A percentile compares a stretch with the other conserved stretches of the same genome.
These are phyloP conservation scores for Ceratobasidium papillatum DNA, from an alignment of 1,284 basidiomycete genomes.

Conservation along the genomic window DNA sequence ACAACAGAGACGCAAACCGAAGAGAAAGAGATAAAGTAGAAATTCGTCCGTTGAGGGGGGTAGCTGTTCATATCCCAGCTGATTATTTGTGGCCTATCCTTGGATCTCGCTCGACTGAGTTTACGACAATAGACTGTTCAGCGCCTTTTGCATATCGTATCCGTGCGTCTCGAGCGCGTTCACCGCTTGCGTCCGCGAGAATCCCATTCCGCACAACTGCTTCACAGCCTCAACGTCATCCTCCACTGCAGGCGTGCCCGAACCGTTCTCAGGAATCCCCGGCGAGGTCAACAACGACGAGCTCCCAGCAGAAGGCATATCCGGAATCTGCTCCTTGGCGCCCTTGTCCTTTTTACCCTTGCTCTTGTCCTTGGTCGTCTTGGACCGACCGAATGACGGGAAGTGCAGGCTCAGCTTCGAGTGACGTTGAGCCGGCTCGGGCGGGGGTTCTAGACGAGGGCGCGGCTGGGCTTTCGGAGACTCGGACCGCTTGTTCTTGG, in stretches of 20 bases:
- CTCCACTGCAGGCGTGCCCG: slow-evolving; percentile 64
- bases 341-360: slow-evolving; percentile 55
- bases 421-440: slow-evolving; percentile 64
- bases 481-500: slow-evolving; percentile 57
- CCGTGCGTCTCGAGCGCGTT: slow-evolving; percentile 74
- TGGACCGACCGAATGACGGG: slow-evolving; percentile 66
- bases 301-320: slow-evolving; percentile 55
- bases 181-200: slow-evolving; percentile 79
- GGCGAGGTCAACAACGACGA: slow-evolving; percentile 54
- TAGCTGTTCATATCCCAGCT: not conserved
- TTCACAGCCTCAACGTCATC: slow-evolving; percentile 82
- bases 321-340: slow-evolving; percentile 36
- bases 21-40: slow-evolving; percentile 15
- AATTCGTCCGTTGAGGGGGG: not conserved
- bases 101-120: not conserved
- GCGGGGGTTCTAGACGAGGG: not conserved
- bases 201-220: slow-evolving; percentile 82
- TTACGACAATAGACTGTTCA: slow-evolving; percentile 67
- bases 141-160: slow-evolving; percentile 76
- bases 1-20: not conserved
- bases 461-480: slow-evolving; percentile 55
- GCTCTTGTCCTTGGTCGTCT: slow-evolving; percentile 64
- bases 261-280: slow-evolving; percentile 58
- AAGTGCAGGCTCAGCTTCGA: slow-evolving; percentile 59
- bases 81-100: not conserved